These are phyloP conservation scores for Emydomyces testavorans DNA, from an alignment of 2,329 filamentous ascomycete genomes.

Conservation along the genomic window DNA sequence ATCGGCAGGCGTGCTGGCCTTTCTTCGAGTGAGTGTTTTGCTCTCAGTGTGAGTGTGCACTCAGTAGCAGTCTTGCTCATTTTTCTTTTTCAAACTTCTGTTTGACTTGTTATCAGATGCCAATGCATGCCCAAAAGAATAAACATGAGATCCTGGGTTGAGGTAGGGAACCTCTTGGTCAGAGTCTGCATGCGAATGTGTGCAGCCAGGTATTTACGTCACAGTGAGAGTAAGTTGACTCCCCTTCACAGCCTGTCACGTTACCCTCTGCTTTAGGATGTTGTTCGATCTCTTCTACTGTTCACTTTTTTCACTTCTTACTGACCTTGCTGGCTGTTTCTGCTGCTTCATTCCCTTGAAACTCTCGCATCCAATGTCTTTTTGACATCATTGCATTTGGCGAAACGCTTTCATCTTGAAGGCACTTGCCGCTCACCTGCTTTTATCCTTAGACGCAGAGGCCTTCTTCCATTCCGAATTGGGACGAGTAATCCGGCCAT, in stretches of 20 bases:
- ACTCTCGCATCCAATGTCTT: neutral
- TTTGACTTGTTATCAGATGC: too few relatives aligned
- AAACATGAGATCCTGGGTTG: too few relatives aligned
- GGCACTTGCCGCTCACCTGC: slow-evolving; percentile 1
- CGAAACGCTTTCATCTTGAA: neutral
- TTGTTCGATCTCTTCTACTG: neutral
- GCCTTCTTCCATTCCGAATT: neutral
- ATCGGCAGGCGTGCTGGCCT: too few relatives aligned
- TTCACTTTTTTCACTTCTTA: neutral
- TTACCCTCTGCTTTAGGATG: neutral
- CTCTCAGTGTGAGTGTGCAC: too few relatives aligned
- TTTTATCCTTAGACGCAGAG: neutral
- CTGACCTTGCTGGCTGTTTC: neutral
- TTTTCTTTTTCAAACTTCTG: too few relatives aligned
- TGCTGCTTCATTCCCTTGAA: neutral
- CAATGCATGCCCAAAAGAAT: too few relatives aligned
- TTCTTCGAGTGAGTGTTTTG: too few relatives aligned
- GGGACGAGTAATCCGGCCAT: slow-evolving; percentile 5
- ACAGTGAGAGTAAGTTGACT: neutral
- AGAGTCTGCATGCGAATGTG: neutral
- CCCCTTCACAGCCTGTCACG: neutral
- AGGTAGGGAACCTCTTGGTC: too few relatives aligned
- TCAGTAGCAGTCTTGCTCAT: too few relatives aligned
- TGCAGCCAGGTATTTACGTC: neutral
- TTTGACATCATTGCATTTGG: neutral